Percentiles rank a stretch among this genome's conserved stretches.
These are phyloP conservation scores for Mycogone perniciosa DNA, from an alignment of 2,329 filamentous ascomycete species.

Conservation along the genomic window DNA sequence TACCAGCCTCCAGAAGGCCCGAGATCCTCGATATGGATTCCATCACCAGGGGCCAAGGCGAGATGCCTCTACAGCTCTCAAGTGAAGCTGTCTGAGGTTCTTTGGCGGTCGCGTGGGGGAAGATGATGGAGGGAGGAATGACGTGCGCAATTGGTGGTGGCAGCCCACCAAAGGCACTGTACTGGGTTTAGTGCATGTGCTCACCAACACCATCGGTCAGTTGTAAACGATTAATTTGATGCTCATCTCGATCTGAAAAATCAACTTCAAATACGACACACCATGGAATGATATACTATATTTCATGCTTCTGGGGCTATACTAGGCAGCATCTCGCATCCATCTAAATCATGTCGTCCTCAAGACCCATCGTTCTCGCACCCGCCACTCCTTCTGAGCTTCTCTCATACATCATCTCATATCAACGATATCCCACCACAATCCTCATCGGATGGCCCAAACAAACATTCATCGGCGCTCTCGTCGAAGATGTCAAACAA, in stretches of 20 bases:
- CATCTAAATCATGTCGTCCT: conserved; percentile 1
- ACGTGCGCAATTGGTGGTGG: conserved; percentile 9
- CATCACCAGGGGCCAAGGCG: conserved; percentile 48
- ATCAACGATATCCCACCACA: conserved; percentile 52
- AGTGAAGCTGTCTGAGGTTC: conserved; percentile 5
- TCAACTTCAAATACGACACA: not conserved
- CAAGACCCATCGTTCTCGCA: conserved; percentile 39
- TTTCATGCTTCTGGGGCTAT: not conserved
- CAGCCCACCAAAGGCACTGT: not conserved
- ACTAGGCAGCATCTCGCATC: not conserved
- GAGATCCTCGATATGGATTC: conserved; percentile 95
- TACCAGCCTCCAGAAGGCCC: conserved; percentile 89
- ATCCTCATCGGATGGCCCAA: conserved; percentile 65
- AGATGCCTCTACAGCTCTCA: conserved; percentile 1
- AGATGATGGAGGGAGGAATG: conserved; percentile 7
- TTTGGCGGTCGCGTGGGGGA: conserved; percentile 4
- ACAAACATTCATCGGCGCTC: conserved; percentile 55
- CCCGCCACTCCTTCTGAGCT: conserved; percentile 54
- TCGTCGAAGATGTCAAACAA: conserved; percentile 42
- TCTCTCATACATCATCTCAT: conserved; percentile 56
- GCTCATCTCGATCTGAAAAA: too few species aligned
- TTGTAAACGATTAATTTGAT: too few species aligned
- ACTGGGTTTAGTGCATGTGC: too few species aligned
- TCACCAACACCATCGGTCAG: too few species aligned
- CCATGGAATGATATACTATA: not conserved